Percentiles rank a stretch among this genome's conserved stretches.
These are phyloP conservation scores for Ceratocystis variospora DNA, from an alignment of 2,329 filamentous ascomycete species.

Conservation along the genomic window DNA sequence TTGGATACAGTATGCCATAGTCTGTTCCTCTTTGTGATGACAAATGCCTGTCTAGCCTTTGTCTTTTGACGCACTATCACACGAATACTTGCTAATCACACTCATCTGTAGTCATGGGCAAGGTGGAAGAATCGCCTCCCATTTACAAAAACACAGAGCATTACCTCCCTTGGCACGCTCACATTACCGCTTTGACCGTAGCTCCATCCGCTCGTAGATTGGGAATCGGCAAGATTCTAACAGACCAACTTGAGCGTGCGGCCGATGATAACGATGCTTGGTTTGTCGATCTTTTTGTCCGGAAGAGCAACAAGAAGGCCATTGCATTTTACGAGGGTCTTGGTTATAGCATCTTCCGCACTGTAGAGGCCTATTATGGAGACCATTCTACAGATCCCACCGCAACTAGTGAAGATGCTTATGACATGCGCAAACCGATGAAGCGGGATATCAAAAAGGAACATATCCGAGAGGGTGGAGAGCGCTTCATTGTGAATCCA, in stretches of 20 bases:
- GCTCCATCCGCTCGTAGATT: constrained; percentile 73
- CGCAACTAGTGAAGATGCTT: constrained; percentile 65
- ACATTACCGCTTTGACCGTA: constrained; percentile 91
- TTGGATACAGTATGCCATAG: constrained; percentile 67
- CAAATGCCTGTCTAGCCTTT: constrained; percentile 9
- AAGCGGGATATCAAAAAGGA: constrained; percentile 62
- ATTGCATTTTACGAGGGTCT: constrained; percentile 80
- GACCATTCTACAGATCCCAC: constrained; percentile 59
- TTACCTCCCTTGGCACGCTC: constrained; percentile 98
- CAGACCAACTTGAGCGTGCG: constrained; percentile 64
- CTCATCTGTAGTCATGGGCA: constrained; percentile 72
- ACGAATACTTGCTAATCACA: not conserved
- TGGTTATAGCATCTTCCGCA: constrained; percentile 81
- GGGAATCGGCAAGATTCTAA: constrained; percentile 74
- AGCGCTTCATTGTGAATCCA: constrained; percentile 62
- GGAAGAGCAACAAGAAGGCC: constrained; percentile 74
- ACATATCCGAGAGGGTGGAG: constrained; percentile 69
- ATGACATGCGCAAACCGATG: constrained; percentile 91
- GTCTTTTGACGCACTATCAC: too few relatives aligned
- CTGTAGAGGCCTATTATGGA: constrained; percentile 85
- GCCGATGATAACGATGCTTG: constrained; percentile 74
- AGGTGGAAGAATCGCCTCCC: constrained; percentile 75
- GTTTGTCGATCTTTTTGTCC: constrained; percentile 93
- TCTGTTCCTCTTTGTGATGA: not conserved
- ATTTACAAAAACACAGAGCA: constrained; percentile 64